Base-by-base conservation (phyloP, 345 rosid species). In the Pugionium dolabratum region DNA sequence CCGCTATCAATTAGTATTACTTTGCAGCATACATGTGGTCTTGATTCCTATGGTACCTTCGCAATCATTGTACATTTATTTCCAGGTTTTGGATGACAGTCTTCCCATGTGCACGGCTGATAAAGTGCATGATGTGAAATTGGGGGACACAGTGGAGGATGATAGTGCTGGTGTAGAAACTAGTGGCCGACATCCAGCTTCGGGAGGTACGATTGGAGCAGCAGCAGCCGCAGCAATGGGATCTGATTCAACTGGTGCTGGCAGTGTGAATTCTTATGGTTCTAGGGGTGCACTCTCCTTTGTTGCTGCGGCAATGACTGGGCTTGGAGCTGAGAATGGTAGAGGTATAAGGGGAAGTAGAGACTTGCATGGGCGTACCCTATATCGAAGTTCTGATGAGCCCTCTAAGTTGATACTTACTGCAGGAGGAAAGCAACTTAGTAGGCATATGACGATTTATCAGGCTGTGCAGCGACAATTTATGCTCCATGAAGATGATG, bases 251-350 rank as follows among this genome's bases (percentile, higher is more conserved):
- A 69, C 84, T 77, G 97, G 82, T 69, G 80, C 85, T 54, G 83
- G 92, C 64, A 71, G 83, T 79, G 85, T 87, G 32, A 80, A 67
- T 75, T 65, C 94, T 62, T 89, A 82, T 70, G 88, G 96, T 59
- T 80, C 98, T 46, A 87, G 95, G 78, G 99, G 97, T 71, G 91
- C 95, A 18, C 86, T 89, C 86, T 91, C 96, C 39, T 95, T 91
- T 78, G 99, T 97, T 48, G 97, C 99, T 54, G 98, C 96, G 35
- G 91, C 99, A 4, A 91, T 91, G 98, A 95, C 97, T 75, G 99
- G 99, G 59, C 87, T 91, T 73, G 94, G 96, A 68, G 82, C 94
- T 78, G 82, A 88, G 58, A 86, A 87, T 75, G 91, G 91, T 68
- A 86, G 96, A 82, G 99, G 97, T 77, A 71, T 89, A 66, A 83